phyloP scores from a whole-genome alignment of 2,329 filamentous ascomycete genomes.

The Acephala macrosclerotiorum region DNA sequence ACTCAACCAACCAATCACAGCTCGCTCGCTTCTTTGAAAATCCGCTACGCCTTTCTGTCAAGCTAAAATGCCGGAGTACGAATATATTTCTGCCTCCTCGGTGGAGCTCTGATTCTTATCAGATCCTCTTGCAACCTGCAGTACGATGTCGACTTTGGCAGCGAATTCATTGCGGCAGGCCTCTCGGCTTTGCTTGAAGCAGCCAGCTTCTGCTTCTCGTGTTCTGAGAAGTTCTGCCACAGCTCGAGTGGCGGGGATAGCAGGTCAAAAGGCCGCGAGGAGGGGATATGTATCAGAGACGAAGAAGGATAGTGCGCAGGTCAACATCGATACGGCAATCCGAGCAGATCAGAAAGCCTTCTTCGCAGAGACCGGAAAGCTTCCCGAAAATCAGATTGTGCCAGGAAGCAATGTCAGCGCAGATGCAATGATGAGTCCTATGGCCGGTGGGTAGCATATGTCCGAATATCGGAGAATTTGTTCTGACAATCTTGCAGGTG shows the following conservation, averaged over 20 bases:
- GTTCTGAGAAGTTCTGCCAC: constrained; percentile 37
- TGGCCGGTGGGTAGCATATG: constrained; percentile 62
- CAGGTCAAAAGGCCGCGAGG: constrained; percentile 41
- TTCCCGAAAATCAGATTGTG: constrained; percentile 37
- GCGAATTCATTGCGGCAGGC: constrained; percentile 44
- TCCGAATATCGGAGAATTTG: constrained; percentile 12
- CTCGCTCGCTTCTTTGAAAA: constrained; percentile 19
- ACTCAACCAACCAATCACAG: constrained; percentile 27
- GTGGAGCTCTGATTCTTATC: constrained; percentile 19
- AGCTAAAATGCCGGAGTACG: constrained; percentile 18
- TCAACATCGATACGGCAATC: constrained; percentile 83
- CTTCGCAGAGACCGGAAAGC: constrained; percentile 55
- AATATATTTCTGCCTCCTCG: constrained; percentile 25
- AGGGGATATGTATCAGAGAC: constrained; percentile 86
- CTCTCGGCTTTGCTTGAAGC: constrained; percentile 42
- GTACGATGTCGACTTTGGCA: constrained; percentile 41
- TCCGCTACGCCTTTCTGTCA: not conserved
- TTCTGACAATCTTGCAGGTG: constrained; percentile 54
- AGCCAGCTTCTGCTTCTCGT: constrained; percentile 34
- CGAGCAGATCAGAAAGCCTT: constrained; percentile 87
- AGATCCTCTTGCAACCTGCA: constrained; percentile 11
- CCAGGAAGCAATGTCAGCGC: constrained; percentile 38
- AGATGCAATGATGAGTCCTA: constrained; percentile 79
- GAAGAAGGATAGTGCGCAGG: constrained; percentile 79
- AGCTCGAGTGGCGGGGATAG: constrained; percentile 33